Evolutionary conservation across 805 yeast genomes (phyloP).

Genomic region (Wickerhamiella kurtzmanii): DNA sequence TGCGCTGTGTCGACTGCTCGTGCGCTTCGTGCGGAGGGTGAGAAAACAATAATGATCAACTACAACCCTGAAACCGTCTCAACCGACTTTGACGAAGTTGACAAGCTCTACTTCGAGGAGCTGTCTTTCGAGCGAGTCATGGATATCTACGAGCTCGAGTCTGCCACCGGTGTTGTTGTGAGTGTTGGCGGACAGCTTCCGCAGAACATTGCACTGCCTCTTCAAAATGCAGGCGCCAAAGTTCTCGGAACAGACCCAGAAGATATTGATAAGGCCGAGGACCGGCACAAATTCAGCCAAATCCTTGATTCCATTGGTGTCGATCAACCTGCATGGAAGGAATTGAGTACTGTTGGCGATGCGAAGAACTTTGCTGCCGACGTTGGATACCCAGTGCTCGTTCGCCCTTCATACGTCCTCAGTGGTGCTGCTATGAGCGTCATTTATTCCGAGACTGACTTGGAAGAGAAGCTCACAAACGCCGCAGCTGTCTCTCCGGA

Average conservation of each 20-base stretch:
- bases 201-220: slow-evolving; percentile 81
- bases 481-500: slow-evolving; percentile 92
- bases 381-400: slow-evolving; percentile 90
- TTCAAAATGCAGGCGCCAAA: slow-evolving; percentile 62
- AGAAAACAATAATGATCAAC: slow-evolving; percentile 89
- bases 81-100: slow-evolving; percentile 96
- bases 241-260: slow-evolving; percentile 89
- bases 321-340: slow-evolving; percentile 98
- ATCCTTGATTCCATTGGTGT: slow-evolving; percentile 84
- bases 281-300: slow-evolving; percentile 93
- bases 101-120: slow-evolving; percentile 91
- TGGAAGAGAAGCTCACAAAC: slow-evolving; percentile 65
- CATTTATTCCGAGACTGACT: slow-evolving; percentile 62
- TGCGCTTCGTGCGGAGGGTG: slow-evolving; percentile 75
- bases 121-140: slow-evolving; percentile 88
- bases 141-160: slow-evolving; percentile 92
- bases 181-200: slow-evolving; percentile 98
- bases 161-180: slow-evolving; percentile 80
- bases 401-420: slow-evolving; percentile 92
- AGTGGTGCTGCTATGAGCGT: slow-evolving; percentile 99
- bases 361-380: slow-evolving; percentile 74
- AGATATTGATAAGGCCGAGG: slow-evolving; percentile 94
- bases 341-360: slow-evolving; percentile 70
- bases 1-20: slow-evolving; percentile 97
- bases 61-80: slow-evolving; percentile 98